Conservation (phyloP, 306 rosid species). For the Cucumis hystrix region DNA sequence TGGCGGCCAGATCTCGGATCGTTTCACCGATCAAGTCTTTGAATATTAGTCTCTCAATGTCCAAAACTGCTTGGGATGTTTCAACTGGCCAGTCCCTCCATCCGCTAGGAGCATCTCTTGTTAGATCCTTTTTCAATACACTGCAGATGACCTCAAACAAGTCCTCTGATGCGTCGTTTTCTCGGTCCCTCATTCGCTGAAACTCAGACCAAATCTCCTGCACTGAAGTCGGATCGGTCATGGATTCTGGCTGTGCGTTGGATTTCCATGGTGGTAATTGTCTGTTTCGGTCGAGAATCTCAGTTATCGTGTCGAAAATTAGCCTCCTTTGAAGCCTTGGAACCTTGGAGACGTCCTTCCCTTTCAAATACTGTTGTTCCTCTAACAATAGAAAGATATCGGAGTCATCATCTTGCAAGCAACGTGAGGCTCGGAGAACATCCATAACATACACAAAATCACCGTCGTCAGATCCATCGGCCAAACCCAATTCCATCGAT, state of each 20-base stretch:
- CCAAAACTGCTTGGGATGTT: slow-evolving; percentile 55
- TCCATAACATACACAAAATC: slow-evolving; percentile 60
- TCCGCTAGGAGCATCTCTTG: slow-evolving; percentile 33
- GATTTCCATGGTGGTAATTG: slow-evolving; percentile 75
- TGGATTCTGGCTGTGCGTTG: slow-evolving; percentile 3
- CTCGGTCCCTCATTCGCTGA: slow-evolving; percentile 17
- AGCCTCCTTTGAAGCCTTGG: slow-evolving; percentile 46
- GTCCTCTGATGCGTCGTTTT: slow-evolving; percentile 47
- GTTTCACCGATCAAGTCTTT: slow-evolving; percentile 79
- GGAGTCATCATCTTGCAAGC: slow-evolving; percentile 42
- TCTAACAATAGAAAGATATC: slow-evolving; percentile 51
- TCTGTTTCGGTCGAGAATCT: slow-evolving; percentile 38
- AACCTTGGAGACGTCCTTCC: slow-evolving; percentile 49
- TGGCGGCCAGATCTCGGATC: slow-evolving; percentile 46
- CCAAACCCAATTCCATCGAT: slow-evolving; percentile 27
- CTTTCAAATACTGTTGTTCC: slow-evolving; percentile 52
- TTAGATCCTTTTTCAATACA: slow-evolving; percentile 57
- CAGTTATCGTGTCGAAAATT: slow-evolving; percentile 58
- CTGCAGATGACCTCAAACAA: slow-evolving; percentile 57
- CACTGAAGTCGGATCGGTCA: slow-evolving; percentile 13
- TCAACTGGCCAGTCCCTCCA: slow-evolving; percentile 62
- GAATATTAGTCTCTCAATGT: slow-evolving; percentile 71
- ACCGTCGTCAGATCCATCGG: slow-evolving; percentile 34
- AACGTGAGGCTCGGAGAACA: slow-evolving; percentile 47
- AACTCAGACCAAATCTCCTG: slow-evolving; percentile 56